Evolutionary conservation across 805 yeast genomes (phyloP).

Genomic region (Citeromyces matritensis): DNA sequence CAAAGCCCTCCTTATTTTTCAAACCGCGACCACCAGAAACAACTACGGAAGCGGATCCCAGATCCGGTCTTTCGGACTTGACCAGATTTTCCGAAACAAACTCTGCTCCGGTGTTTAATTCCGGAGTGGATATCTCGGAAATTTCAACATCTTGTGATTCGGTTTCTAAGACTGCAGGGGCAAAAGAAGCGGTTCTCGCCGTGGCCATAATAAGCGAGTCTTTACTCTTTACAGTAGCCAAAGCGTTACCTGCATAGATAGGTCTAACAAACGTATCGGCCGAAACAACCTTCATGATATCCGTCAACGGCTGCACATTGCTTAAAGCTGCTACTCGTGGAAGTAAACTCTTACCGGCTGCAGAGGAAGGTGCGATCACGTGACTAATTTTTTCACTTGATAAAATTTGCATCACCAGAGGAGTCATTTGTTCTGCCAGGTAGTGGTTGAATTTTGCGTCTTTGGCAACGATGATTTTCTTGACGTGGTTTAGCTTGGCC

Average conservation of each 20-base stretch:
- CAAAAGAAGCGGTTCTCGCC: conserved; percentile 75
- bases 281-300: conserved; percentile 52
- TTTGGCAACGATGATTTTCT: conserved; percentile 42
- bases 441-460: conserved; percentile 48
- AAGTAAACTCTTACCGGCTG: conserved; percentile 73
- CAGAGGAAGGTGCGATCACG: conserved; percentile 69
- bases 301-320: conserved; percentile 81
- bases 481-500: conserved; percentile 34
- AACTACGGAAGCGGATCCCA: conserved; percentile 67
- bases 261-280: conserved; percentile 78
- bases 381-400: conserved; percentile 36
- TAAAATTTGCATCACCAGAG: conserved; percentile 37
- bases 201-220: conserved; percentile 59
- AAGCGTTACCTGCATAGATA: conserved; percentile 90
- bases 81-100: conserved; percentile 69
- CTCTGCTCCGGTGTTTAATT: conserved; percentile 38
- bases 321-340: conserved; percentile 81
- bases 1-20: conserved; percentile 80
- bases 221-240: conserved; percentile 60
- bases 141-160: conserved; percentile 20
- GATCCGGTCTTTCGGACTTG: conserved; percentile 79
- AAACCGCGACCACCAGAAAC: conserved; percentile 93
- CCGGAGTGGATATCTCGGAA: conserved; percentile 15
- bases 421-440: conserved; percentile 71
- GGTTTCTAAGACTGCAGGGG: too few relatives aligned